Evolutionary conservation across 495 filamentous ascomycete species (phyloP).

Genomic region (Rostrohypoxylon terebratum): DNA sequence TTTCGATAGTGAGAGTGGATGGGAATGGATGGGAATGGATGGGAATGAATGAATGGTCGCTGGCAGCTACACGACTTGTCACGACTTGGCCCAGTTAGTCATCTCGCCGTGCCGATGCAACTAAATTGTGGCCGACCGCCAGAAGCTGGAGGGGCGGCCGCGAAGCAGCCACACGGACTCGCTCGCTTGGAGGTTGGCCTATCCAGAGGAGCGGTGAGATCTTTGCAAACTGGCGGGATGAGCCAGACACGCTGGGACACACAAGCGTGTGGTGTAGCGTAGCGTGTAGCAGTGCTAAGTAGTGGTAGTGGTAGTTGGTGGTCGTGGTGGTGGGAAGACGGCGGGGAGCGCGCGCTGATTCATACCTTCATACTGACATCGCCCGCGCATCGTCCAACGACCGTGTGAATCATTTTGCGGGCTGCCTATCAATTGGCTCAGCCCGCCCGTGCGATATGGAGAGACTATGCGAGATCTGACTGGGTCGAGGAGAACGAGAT

Average conservation of each 20-base stretch:
- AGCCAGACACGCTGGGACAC: slow-evolving; percentile 13
- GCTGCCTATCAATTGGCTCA: slow-evolving; percentile 35
- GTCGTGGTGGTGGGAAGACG: slow-evolving; percentile 13
- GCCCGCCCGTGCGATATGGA: slow-evolving; percentile 17
- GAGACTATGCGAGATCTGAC: slow-evolving; percentile 36
- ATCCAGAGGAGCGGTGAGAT: slow-evolving; percentile 39
- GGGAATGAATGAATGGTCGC: slow-evolving; percentile 6
- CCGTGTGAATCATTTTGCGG: slow-evolving; percentile 36
- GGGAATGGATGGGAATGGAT: slow-evolving; percentile 12
- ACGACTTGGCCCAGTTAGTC: slow-evolving; percentile 31
- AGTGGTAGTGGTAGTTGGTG: no score
- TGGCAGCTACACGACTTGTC: slow-evolving; percentile 8
- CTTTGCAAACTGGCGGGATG: slow-evolving; percentile 41
- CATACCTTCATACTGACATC: slow-evolving; percentile 21
- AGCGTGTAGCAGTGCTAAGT: background rate
- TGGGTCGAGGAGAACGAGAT: slow-evolving; percentile 13
- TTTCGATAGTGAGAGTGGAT: slow-evolving; percentile 14
- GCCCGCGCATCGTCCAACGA: slow-evolving; percentile 12
- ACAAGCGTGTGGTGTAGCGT: background rate
- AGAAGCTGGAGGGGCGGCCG: slow-evolving; percentile 32
- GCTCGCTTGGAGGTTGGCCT: slow-evolving; percentile 20
- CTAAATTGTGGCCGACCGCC: slow-evolving; percentile 34
- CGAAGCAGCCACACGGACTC: slow-evolving; percentile 37
- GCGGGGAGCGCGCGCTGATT: slow-evolving; percentile 36
- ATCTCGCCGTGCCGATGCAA: slow-evolving; percentile 32